Evolutionary conservation across 1,139 yeast genomes (phyloP).

Genomic region (Magnusiomyces suaveolens): DNA sequence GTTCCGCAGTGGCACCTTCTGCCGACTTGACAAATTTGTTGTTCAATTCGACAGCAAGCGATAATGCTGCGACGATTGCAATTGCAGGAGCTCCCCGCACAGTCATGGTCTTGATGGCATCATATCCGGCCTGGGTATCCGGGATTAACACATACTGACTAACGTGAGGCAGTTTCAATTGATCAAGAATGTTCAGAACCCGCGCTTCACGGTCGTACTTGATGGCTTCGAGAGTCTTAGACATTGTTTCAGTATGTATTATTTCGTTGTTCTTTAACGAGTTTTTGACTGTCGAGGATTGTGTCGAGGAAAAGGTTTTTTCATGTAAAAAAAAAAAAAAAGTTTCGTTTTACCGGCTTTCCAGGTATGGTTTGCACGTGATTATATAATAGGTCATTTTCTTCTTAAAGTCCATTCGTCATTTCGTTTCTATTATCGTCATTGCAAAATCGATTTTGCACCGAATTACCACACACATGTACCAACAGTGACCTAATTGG

Average conservation of each 20-base stretch:
- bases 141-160: slow-evolving; percentile 55
- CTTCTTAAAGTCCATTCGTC: no score
- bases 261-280: neutral
- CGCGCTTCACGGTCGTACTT: slow-evolving; percentile 44
- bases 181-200: slow-evolving; percentile 62
- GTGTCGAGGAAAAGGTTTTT: neutral
- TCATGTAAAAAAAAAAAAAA: no score
- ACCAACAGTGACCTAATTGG: no score
- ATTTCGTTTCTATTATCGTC: no score
- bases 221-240: slow-evolving; percentile 45
- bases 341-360: neutral
- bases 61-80: slow-evolving; percentile 84
- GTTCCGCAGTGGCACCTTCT: slow-evolving; percentile 9
- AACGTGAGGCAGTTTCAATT: slow-evolving; percentile 69
- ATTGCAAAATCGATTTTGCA: no score
- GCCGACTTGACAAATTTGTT: slow-evolving; percentile 6
- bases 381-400: neutral
- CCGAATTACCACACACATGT: no score
- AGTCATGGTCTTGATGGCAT: slow-evolving; percentile 79
- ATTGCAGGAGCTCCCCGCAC: slow-evolving; percentile 98
- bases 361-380: neutral
- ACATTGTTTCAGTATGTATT: slow-evolving; percentile 6
- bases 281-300: neutral
- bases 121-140: slow-evolving; percentile 61
- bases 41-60: slow-evolving; percentile 62